A percentile compares a stretch with the other conserved stretches of the same genome.
phyloP scores from a whole-genome alignment of 2,329 filamentous ascomycete species.

The Rosellinia necatrix region DNA sequence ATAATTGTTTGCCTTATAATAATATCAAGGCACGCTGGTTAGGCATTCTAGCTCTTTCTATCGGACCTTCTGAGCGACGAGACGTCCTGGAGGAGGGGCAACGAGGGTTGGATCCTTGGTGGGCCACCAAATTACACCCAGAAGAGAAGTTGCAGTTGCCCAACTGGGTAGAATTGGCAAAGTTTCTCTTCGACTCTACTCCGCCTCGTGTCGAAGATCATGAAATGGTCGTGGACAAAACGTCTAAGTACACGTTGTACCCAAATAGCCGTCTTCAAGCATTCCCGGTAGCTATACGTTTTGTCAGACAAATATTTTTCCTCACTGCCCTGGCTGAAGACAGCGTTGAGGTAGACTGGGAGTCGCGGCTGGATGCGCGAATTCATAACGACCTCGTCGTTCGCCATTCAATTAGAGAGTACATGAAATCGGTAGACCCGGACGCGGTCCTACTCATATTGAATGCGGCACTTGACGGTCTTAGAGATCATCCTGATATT shows the following conservation, averaged over 20 bases:
- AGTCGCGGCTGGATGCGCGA: constrained; percentile 74
- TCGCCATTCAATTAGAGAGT: constrained; percentile 61
- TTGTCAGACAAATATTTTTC: constrained; percentile 62
- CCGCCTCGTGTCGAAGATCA: constrained; percentile 33
- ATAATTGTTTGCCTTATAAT: constrained; percentile 79
- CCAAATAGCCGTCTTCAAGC: constrained; percentile 54
- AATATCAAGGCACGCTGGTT: constrained; percentile 86
- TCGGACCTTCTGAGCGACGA: constrained; percentile 68
- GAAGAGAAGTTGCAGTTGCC: constrained; percentile 48
- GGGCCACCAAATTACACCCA: constrained; percentile 41
- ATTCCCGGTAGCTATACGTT: constrained; percentile 71
- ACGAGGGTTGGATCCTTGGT: constrained; percentile 78
- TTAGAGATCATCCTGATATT: constrained; percentile 50
- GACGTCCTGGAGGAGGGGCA: constrained; percentile 90
- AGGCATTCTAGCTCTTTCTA: constrained; percentile 78
- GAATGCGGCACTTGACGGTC: constrained; percentile 61
- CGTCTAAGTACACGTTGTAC: constrained; percentile 44
- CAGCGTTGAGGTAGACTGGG: constrained; percentile 80
- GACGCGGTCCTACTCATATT: constrained; percentile 52
- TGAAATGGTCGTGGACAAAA: constrained; percentile 48
- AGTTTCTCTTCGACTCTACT: constrained; percentile 51
- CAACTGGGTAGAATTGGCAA: constrained; percentile 57
- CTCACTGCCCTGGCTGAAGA: constrained; percentile 54
- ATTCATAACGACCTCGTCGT: constrained; percentile 71
- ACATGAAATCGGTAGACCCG: constrained; percentile 51